Base-by-base conservation (phyloP, 202 grass and related monocot species). In the Zoysia matrella region DNA sequence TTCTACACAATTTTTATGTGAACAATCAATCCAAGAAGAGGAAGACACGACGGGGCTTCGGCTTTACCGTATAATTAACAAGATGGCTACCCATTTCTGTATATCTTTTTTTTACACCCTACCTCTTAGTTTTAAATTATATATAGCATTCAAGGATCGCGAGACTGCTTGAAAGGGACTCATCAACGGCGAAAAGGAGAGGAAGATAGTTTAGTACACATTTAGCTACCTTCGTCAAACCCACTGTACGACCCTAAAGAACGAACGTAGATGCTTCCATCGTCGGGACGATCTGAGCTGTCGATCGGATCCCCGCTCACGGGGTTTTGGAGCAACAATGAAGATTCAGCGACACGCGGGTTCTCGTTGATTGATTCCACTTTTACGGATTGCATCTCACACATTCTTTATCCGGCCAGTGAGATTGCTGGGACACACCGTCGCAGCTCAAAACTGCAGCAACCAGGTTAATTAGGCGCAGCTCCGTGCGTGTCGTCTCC, bases 381-480 rank as follows among this genome's bases (percentile, higher is more conserved):
- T 74, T 74, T 58, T 0, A 52, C 44, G 67, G 18, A 1, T n/a
- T 47, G 15, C 53, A 60, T 18, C 40, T 12, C 13, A 61, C 40
- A 47, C 57, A 55, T 47, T 78, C 11, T 63, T 77, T 63, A 77
- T 46, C 11, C 51, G 6, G 51, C 52, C 61, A 60, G 39, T 10
- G 22, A 10, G 22, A n/a, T 30, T 54, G 41, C 48, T 42, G 50
- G 12, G n/a, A 54, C 70, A 46, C 40, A 15, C 52, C 44, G 15
- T 36, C 15, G 7, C 71, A 74, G 22, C 22, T 41, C 71, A 74
- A 57, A 54, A 60, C 41, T 43, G 53, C 83, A 73, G 42, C 76
- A 72, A 79, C 83, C 68, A 44, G 14, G 30, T 30, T 30, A 30
- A 30, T 55, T 22, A 66, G 58, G 65, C 70, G 61, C 30, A 14